phyloP scores from a whole-genome alignment of 176 grass and related monocot genomes.

The Oryza glumipatula region DNA sequence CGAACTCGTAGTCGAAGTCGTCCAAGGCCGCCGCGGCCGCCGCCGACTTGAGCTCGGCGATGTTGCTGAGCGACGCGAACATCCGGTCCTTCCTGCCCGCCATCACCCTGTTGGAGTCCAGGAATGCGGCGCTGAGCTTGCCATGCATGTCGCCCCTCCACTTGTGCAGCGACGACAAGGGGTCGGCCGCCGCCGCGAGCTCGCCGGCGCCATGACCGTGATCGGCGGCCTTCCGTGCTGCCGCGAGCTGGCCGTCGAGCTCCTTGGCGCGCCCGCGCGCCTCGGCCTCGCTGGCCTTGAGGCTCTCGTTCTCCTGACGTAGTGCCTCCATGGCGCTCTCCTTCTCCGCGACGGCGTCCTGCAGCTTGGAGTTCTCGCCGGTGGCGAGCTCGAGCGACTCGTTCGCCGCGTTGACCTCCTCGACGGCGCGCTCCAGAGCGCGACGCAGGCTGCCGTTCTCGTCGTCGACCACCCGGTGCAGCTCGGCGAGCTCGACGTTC shows the following conservation, averaged over 20 bases:
- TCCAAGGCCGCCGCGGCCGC: slow-evolving; percentile 55
- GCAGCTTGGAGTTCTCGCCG: slow-evolving; percentile 54
- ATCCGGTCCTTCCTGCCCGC: slow-evolving; percentile 46
- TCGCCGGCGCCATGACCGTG: not conserved
- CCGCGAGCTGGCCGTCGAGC: slow-evolving; percentile 53
- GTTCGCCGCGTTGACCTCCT: slow-evolving; percentile 53
- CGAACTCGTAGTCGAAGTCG: slow-evolving; percentile 67
- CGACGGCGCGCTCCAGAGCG: slow-evolving; percentile 64
- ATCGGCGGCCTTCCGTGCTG: slow-evolving; percentile 19
- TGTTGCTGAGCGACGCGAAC: slow-evolving; percentile 76
- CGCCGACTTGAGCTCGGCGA: slow-evolving; percentile 62
- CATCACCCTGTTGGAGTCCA: slow-evolving; percentile 41
- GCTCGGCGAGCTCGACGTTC: slow-evolving; percentile 42
- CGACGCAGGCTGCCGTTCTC: slow-evolving; percentile 63
- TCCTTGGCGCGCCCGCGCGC: slow-evolving; percentile 62
- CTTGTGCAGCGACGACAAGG: slow-evolving; percentile 26
- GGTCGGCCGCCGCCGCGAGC: not conserved
- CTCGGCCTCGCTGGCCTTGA: slow-evolving; percentile 70
- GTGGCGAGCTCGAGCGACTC: slow-evolving; percentile 56
- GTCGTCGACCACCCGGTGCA: slow-evolving; percentile 43
- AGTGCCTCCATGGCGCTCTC: slow-evolving; percentile 45
- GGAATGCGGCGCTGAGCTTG: slow-evolving; percentile 51
- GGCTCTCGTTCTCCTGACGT: slow-evolving; percentile 57
- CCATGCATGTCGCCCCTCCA: slow-evolving; percentile 33
- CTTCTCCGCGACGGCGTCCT: slow-evolving; percentile 51